A percentile compares a stretch with the other conserved stretches of the same genome.
Conservation (phyloP, 257 asterid species). For the Lavandula angustifolia region DNA sequence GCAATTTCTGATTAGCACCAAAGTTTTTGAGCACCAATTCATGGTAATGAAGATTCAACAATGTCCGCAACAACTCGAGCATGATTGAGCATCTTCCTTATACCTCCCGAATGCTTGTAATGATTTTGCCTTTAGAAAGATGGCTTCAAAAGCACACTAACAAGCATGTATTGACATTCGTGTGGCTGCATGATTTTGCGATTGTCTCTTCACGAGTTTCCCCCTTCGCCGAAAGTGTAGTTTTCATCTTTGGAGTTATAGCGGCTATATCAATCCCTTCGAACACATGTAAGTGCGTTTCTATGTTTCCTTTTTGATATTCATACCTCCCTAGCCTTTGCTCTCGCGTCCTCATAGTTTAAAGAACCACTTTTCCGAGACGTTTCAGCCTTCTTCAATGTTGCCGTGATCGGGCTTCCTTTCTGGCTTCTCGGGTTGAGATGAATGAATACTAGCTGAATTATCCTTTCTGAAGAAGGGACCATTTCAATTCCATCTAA, state of each 20-base stretch:
- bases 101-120: slow-evolving; percentile 77
- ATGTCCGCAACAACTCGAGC: no score
- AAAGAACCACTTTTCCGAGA: slow-evolving; percentile 76
- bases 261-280: slow-evolving; percentile 87
- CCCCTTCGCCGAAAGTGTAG: slow-evolving; percentile 52
- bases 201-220: slow-evolving; percentile 56
- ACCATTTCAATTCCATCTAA: slow-evolving; percentile 42
- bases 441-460: slow-evolving; percentile 51
- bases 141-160: slow-evolving; percentile 83
- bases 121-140: slow-evolving; percentile 80
- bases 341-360: slow-evolving; percentile 96
- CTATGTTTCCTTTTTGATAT: slow-evolving; percentile 83
- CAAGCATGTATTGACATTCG: slow-evolving; percentile 86
- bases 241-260: slow-evolving; percentile 72
- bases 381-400: slow-evolving; percentile 88
- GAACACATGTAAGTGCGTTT: slow-evolving; percentile 87
- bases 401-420: slow-evolving; percentile 66
- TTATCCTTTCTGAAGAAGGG: slow-evolving; percentile 55
- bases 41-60: no score
- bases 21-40: no score
- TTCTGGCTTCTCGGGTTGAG: slow-evolving; percentile 54
- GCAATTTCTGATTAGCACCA: no score
- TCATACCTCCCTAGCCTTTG: slow-evolving; percentile 84
- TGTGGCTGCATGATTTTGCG: slow-evolving; percentile 49
- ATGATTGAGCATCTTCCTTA: slow-evolving; percentile 39